Evolutionary conservation across 768 basidiomycete genomes (phyloP).

Genomic region (Suillus decipiens): DNA sequence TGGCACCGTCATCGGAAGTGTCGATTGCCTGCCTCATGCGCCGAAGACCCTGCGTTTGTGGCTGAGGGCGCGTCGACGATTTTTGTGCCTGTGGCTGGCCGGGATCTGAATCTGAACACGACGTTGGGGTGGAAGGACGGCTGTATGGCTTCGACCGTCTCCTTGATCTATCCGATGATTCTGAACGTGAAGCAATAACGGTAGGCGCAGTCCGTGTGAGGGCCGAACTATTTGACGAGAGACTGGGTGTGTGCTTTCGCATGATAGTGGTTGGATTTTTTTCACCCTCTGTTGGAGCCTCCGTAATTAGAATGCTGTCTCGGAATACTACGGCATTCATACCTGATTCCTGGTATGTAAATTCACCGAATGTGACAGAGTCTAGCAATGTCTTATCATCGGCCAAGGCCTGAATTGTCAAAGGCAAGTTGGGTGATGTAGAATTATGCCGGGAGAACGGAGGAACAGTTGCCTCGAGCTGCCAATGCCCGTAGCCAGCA

Average conservation of each 20-base stretch:
- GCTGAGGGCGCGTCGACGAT: slow-evolving; percentile 9
- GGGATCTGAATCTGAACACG: slow-evolving; percentile 41
- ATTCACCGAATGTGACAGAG: slow-evolving; percentile 69
- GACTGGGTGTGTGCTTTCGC: slow-evolving; percentile 7
- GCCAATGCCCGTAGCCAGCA: slow-evolving; percentile 55
- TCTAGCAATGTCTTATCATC: slow-evolving; percentile 56
- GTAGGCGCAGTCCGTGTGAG: neutral
- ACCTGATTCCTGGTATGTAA: slow-evolving; percentile 61
- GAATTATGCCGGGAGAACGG: slow-evolving; percentile 44
- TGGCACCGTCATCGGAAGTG: slow-evolving; percentile 44
- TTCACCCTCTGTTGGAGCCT: slow-evolving; percentile 10
- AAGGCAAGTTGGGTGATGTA: slow-evolving; percentile 45
- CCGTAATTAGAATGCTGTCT: neutral
- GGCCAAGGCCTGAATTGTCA: slow-evolving; percentile 66
- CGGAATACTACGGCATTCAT: slow-evolving; percentile 8
- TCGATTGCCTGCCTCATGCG: slow-evolving; percentile 28
- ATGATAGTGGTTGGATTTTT: slow-evolving; percentile 2
- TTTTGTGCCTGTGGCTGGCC: slow-evolving; percentile 29
- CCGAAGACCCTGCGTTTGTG: slow-evolving; percentile 21
- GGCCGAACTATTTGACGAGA: slow-evolving; percentile 3
- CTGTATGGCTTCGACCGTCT: slow-evolving; percentile 43
- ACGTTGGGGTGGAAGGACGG: slow-evolving; percentile 40
- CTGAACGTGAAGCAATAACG: slow-evolving; percentile 17
- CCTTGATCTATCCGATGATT: slow-evolving; percentile 25
- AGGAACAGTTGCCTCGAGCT: slow-evolving; percentile 65